Base-by-base conservation (phyloP, 305 asterid species). In the Fraxinus sp. region DNA sequence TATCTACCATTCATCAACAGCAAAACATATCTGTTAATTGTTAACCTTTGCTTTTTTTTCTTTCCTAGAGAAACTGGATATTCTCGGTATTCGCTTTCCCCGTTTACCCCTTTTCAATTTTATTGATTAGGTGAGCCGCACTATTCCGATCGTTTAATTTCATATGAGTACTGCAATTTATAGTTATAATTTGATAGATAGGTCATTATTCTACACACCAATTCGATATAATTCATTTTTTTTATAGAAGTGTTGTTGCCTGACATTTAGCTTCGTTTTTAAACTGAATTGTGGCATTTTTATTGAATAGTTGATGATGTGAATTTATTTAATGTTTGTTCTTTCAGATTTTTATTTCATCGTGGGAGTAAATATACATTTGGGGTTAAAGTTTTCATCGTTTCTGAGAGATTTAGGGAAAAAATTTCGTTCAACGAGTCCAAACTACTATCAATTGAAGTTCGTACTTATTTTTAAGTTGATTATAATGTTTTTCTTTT, bases 381-480 rank as follows among this genome's bases (percentile, higher is more conserved):
- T 76, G 82, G 86, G 89, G 74, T 64, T 77, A 30, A 66, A 85
- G 82, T 78, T 80, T 55, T 82, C 74, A 32, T 55, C 49, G 80
- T 75, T 39, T 66, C 41, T 2, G 73, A 76, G 83, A 64, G 81
- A 55, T 77, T 81, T 35, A 16, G 62, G 83, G 76, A 59, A 81
- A 74, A 16, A 26, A 46, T 35, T 72, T 37, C 49, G 66, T 74
- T 78, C 64, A 76, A 9, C 41, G 33, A 14, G 75, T 70, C 22
- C 75, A 30, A 70, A 28, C 39, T 70, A 70, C 10, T 6, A 70
- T 11, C 74, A 44, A 76, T 79, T 13, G 79, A 59, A 57, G 79
- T 83, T 71, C 24, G 78, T 84, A 76, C 62, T 70, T 13, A 13
- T 28, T 70, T 30, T 70, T 28, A 28, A 13, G 75, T 70, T 70